Base-by-base conservation (phyloP, 345 rosid genomes). In the Dipteronia sinensis region DNA sequence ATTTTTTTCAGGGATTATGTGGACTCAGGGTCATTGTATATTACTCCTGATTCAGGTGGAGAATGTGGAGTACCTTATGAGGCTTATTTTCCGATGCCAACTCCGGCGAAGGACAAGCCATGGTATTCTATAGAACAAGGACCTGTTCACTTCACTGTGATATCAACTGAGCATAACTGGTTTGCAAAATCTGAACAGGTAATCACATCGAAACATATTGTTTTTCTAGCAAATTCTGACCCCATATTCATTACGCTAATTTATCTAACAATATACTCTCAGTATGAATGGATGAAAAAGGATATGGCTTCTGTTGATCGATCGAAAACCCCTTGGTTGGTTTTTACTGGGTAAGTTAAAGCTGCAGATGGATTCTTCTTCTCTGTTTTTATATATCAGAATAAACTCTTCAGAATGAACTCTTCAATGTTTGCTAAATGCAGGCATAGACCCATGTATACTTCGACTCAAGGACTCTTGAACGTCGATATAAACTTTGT, bases 41-140 rank as follows among this genome's bases (percentile, higher is more conserved):
- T 0, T 25, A 68, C 80, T 13, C 87, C 87, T 0, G 96, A 88
- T 81, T 91, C 96, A 0, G 92, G 96, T 0, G 96, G 96, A 25
- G 96, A 91, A 85, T 90, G 96, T 61, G 93, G 96, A 15, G 81
- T 90, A 62, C 84, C 96, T 4, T 90, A 88, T 23, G 93, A 91
- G 84, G 84, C 91, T 16, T 91, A 88, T 44, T 91, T 91, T 74
- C 93, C 83, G 1, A 91, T 91, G 93, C 96, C 96, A 76, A 79
- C 88, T 1, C 74, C 84, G 9, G 89, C 78, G 0, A 87, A 85
- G 77, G 96, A 91, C 72, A 90, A 88, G 85, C 96, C 96, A 0
- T 91, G 96, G 96, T 91, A 88, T 72, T 78, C 93, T 38, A 86
- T 90, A 4, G 92, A 91, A 73, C 88, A 86, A 77, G 96, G 76